Percentiles rank a stretch among this genome's conserved stretches.
Conservation (phyloP, 345 rosid genomes). For the Citrus sp. region DNA sequence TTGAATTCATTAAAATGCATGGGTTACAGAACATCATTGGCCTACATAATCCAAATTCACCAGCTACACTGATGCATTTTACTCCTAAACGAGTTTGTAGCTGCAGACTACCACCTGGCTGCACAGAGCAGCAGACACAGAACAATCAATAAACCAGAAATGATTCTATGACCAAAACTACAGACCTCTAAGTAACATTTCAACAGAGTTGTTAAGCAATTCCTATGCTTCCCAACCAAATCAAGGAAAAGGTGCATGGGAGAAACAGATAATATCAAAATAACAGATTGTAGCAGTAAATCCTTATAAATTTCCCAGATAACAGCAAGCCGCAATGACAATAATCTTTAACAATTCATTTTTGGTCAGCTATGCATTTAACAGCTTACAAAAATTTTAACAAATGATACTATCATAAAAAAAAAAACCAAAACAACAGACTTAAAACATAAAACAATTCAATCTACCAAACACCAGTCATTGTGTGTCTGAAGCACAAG, state of each 20-base stretch:
- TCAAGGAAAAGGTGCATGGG: background rate
- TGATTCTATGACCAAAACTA: too few species aligned
- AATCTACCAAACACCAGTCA: background rate
- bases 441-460: background rate
- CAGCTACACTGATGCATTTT: background rate
- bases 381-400: background rate
- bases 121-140: too few species aligned
- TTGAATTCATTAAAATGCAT: background rate
- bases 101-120: too few species aligned
- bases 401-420: background rate
- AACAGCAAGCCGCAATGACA: background rate
- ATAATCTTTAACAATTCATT: background rate
- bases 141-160: too few species aligned
- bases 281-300: background rate
- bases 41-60: background rate
- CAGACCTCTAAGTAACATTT: too few species aligned
- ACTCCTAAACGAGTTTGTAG: too few species aligned
- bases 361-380: background rate
- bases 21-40: background rate
- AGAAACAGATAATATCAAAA: background rate
- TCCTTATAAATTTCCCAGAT: background rate
- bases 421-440: background rate
- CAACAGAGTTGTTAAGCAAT: background rate
- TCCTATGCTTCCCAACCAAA: background rate
- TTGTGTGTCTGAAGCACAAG: constrained; percentile 7